Evolutionary conservation across 2,329 filamentous ascomycete species (phyloP).

Genomic region (Cryphonectria radicalis): DNA sequence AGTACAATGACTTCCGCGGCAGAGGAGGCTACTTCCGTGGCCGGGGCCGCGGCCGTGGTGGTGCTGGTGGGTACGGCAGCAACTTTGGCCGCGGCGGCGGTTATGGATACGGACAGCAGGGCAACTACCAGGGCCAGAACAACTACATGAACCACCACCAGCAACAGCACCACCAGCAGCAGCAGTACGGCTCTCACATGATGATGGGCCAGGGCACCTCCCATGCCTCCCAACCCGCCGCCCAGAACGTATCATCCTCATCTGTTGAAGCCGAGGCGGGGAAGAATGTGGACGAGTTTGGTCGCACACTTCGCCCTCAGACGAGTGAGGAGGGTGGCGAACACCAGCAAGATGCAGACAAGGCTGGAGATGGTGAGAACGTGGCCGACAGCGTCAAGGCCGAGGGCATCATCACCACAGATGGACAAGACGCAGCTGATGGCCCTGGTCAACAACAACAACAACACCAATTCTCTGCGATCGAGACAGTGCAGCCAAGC

Average conservation of each 20-base stretch:
- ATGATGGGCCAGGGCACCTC: constrained; percentile 25
- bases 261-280: constrained; percentile 25
- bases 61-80: constrained; percentile 46
- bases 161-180: constrained; percentile 9
- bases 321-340: constrained; percentile 15
- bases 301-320: constrained; percentile 36
- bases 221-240: constrained; percentile 14
- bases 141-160: constrained; percentile 34
- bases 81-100: constrained; percentile 57
- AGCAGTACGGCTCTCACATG: constrained; percentile 31
- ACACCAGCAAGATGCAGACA: constrained; percentile 9
- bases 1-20: constrained; percentile 79
- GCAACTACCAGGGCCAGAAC: constrained; percentile 37
- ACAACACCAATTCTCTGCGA: constrained; percentile 5
- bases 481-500: constrained; percentile 13
- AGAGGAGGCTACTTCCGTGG: constrained; percentile 70
- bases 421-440: constrained; percentile 9
- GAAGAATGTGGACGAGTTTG: constrained; percentile 39
- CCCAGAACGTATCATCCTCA: constrained; percentile 24
- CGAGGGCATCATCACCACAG: neutral
- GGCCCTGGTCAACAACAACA: neutral
- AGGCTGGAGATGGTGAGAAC: constrained; percentile 26
- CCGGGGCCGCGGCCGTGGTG: constrained; percentile 58
- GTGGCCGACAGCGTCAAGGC: constrained; percentile 22
- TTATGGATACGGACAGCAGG: constrained; percentile 46